Conservation (phyloP, 2,329 filamentous ascomycete genomes). For the Calonectria fujianensis region DNA sequence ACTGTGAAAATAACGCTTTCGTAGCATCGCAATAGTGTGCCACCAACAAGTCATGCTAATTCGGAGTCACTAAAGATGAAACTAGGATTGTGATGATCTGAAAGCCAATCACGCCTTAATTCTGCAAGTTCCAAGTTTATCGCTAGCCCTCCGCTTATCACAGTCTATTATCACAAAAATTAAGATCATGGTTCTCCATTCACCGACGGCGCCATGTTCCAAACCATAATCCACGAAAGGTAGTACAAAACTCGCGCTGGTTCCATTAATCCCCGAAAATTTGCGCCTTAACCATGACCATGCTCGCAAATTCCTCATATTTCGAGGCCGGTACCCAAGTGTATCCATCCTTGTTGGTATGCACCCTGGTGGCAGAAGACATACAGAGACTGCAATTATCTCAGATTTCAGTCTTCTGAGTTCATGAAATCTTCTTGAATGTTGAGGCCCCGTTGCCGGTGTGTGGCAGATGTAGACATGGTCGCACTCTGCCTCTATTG, state of each 20-base stretch:
- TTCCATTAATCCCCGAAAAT: conserved; percentile 15
- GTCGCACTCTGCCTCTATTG: background rate
- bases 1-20: background rate
- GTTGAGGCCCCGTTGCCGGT: background rate
- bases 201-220: conserved; percentile 36
- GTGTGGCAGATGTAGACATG: background rate
- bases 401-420: background rate
- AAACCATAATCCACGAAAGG: conserved; percentile 28
- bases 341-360: background rate
- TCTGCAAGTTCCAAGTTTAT: conserved; percentile 20
- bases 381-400: background rate
- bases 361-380: background rate
- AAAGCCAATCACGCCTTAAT: conserved; percentile 3
- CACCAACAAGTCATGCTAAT: background rate
- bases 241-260: conserved; percentile 10
- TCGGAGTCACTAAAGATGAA: background rate
- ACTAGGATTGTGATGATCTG: background rate
- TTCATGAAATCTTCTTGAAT: background rate
- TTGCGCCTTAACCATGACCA: background rate
- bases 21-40: background rate
- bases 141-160: conserved; percentile 29
- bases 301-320: background rate
- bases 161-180: conserved; percentile 44
- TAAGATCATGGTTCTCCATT: conserved; percentile 28
- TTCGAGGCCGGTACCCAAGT: background rate